Conservation (phyloP, 1,284 basidiomycete genomes). For the Cryptococcus floricola region DNA sequence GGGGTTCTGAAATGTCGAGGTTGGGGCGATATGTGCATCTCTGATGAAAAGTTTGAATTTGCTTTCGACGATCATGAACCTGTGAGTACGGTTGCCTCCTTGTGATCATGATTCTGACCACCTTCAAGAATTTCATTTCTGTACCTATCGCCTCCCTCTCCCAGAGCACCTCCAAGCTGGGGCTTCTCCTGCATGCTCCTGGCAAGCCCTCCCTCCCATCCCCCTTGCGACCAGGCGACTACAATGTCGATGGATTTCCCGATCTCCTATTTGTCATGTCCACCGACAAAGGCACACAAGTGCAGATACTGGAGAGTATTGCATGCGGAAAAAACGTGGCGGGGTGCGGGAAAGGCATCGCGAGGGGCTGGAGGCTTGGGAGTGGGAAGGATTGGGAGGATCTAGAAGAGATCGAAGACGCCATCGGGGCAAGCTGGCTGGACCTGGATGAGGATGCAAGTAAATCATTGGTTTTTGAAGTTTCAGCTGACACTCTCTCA, state of each 20-base stretch:
- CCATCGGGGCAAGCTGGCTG: conserved; percentile 72
- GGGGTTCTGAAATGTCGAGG: conserved; percentile 59
- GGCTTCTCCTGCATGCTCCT: conserved; percentile 60
- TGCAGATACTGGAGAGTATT: conserved; percentile 67
- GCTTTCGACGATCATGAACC: conserved; percentile 60
- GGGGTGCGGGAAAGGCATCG: conserved; percentile 26
- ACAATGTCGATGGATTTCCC: conserved; percentile 91
- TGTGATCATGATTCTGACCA: not conserved
- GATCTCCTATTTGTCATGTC: conserved; percentile 73
- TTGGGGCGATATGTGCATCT: conserved; percentile 73
- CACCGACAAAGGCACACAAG: conserved; percentile 44
- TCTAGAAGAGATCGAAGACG: conserved; percentile 69
- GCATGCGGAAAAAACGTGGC: conserved; percentile 56
- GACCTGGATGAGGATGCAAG: conserved; percentile 95
- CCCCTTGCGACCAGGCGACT: conserved; percentile 79
- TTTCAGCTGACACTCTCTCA: conserved; percentile 38
- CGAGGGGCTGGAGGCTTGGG: conserved; percentile 62
- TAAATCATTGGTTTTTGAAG: conserved; percentile 10
- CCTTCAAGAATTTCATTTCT: conserved; percentile 42
- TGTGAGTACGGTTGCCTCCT: conserved; percentile 50
- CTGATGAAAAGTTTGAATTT: conserved; percentile 77
- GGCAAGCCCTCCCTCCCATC: conserved; percentile 65
- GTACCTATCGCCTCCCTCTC: conserved; percentile 66
- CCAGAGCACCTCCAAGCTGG: conserved; percentile 47
- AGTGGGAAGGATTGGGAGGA: conserved; percentile 60